Evolutionary conservation across 2,329 filamentous ascomycete genomes (phyloP), one percentile per base, ranked within the genome.

Genomic region (Epichloe brachyelytri): DNA sequence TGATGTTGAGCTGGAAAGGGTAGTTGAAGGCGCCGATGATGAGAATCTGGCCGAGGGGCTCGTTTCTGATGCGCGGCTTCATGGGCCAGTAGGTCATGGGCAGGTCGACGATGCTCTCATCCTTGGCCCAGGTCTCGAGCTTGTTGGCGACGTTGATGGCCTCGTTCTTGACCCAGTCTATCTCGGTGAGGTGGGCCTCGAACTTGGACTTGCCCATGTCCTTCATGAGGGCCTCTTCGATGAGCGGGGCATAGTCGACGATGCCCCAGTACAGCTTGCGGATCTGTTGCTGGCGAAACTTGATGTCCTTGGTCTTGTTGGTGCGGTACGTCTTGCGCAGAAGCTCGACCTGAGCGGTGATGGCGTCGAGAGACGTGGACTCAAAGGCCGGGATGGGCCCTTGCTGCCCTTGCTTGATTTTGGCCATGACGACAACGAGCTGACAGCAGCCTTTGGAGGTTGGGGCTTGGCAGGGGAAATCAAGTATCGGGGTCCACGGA

Each of bases 11-110:
- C 68, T 90, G 83, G 65, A 95, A 73, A 48, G 93, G 93, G 67
- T 90, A 95, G 74, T 98, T 98, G 79, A 88, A 97, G 43, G 93
- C 82, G 52, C 89, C 88, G 62, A 97, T 94, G 61, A 96, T 80
- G 59, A 97, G 74, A 11, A 88, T 81, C 40, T 82, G 74, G 37
- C 93, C 93, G 52, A 96, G 68, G 1, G 93, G 93, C 62, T 97
- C 91, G 71, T 95, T 94, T 57, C 83, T 77, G 64, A 94, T 83
- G 62, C 78, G 83, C 38, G 89, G 85, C 51, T 74, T 82, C 70
- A 95, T 77, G 41, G 85, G 63, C 58, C 76, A 76, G 68, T 83
- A 88, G 41, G 77, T 74, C 44, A 88, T 64, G 12, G 83, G 73
- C 17, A 94, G 83, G 63, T 88, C 83, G 43, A 69, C 69, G 34